Evolutionary conservation across 2,329 filamentous ascomycete genomes (phyloP), one percentile per base, ranked within the genome.

Genomic region (Fusarium pseudograminearum): DNA sequence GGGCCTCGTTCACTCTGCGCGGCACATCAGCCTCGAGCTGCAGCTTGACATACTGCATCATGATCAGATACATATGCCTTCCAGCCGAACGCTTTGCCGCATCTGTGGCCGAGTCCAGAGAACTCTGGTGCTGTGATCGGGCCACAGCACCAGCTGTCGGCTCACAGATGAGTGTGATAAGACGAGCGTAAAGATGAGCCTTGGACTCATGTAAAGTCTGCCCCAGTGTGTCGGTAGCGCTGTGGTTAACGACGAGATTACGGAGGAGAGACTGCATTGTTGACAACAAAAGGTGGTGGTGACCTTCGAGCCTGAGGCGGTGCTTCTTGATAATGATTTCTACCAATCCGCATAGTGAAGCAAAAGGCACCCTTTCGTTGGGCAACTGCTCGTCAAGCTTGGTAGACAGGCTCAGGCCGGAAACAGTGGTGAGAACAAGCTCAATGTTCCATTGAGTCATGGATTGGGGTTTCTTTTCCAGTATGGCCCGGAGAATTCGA

Each of bases 391-490:
- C 78, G 18, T 74, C 72, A 41, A 38, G 58, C 67, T 22, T 76
- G 60, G 40, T 64, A 28, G 20, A 76, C 69, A 74, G 67, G 46
- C 65, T 75, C 71, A 83, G 48, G 78, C 77, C 51, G 73, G 78
- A 65, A 74, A 87, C 80, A 7, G 80, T 81, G 70, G 80, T 82
- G 40, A 89, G 76, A 6, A 85, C 86, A 30, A 80, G 70, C 63
- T 89, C 87, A 24, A 89, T 80, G 66, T 87, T 88, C 83, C 86
- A 88, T 71, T 89, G 87, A 8, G 81, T 83, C 81, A 88, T 86
- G 41, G 80, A 79, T 20, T 80, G 80, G 0, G 83, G 80, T 44
- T 83, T 83, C 68, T 82, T 83, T 65, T 87, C 85, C 26, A 89
- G 80, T 11, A 89, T 78, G 3, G 80, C 76, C 28, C 79, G 76